Conservation (phyloP, 2,329 filamentous ascomycete species). For the Thielaviopsis punctulata region DNA sequence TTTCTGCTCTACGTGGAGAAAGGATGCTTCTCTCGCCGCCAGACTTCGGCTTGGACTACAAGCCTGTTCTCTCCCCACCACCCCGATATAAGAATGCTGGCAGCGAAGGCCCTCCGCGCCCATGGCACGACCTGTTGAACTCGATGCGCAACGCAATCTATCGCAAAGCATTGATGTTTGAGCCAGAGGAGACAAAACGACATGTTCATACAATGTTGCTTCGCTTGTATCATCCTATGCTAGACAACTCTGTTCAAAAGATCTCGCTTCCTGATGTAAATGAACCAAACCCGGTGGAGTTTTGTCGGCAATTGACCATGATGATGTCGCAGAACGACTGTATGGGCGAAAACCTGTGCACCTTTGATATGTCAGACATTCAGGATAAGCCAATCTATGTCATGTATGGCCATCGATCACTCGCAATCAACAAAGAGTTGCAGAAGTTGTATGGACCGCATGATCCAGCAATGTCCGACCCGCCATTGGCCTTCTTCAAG, state of each 20-base stretch:
- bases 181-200: neutral
- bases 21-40: neutral
- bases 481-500: conserved; percentile 2
- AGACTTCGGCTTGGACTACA: neutral
- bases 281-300: neutral
- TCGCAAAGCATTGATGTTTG: neutral
- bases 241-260: neutral
- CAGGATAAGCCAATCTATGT: neutral
- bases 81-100: neutral
- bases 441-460: neutral
- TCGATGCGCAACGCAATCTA: neutral
- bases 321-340: neutral
- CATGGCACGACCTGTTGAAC: neutral
- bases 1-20: neutral
- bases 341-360: neutral
- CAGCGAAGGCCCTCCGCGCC: neutral
- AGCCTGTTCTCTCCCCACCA: neutral
- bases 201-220: neutral
- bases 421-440: neutral
- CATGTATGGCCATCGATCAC: neutral
- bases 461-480: neutral
- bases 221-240: neutral
- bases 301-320: neutral
- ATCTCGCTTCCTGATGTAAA: neutral
- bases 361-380: neutral